Evolutionary conservation across 495 filamentous ascomycete species (phyloP).

Genomic region (Podospora didyma): DNA sequence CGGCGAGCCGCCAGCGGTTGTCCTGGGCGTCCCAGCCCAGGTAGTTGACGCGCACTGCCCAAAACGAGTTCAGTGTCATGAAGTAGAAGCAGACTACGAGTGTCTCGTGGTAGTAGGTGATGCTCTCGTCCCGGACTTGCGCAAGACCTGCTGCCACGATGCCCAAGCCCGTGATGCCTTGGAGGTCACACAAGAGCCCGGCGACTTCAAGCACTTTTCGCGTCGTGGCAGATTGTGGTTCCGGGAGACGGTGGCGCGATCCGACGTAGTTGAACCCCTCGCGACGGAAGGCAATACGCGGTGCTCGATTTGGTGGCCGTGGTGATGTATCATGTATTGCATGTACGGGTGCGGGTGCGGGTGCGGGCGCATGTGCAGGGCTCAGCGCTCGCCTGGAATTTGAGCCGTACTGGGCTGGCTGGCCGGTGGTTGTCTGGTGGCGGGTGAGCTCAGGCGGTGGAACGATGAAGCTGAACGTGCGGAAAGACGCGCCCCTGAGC

Average conservation of each 20-base stretch:
- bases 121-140: background rate
- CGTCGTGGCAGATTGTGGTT: background rate
- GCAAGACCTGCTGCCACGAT: background rate
- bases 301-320: too few relatives aligned
- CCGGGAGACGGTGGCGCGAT: background rate
- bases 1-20: background rate
- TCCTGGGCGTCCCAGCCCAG: background rate
- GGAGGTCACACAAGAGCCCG: conserved; percentile 1
- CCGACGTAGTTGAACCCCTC: background rate
- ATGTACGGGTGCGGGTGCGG: too few relatives aligned
- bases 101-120: conserved; percentile 1
- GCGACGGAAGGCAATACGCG: background rate
- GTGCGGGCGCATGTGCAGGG: too few relatives aligned
- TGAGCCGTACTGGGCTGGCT: too few relatives aligned
- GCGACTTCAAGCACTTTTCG: background rate
- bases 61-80: conserved; percentile 2
- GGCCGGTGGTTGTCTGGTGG: too few relatives aligned
- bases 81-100: background rate
- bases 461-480: too few relatives aligned
- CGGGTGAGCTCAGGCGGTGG: too few relatives aligned
- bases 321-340: too few relatives aligned
- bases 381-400: too few relatives aligned
- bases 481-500: too few relatives aligned
- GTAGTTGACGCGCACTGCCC: conserved; percentile 5
- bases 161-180: background rate